Evolutionary conservation across 176 grass and related monocot genomes (phyloP).

Genomic region (Leersia perrieri): DNA sequence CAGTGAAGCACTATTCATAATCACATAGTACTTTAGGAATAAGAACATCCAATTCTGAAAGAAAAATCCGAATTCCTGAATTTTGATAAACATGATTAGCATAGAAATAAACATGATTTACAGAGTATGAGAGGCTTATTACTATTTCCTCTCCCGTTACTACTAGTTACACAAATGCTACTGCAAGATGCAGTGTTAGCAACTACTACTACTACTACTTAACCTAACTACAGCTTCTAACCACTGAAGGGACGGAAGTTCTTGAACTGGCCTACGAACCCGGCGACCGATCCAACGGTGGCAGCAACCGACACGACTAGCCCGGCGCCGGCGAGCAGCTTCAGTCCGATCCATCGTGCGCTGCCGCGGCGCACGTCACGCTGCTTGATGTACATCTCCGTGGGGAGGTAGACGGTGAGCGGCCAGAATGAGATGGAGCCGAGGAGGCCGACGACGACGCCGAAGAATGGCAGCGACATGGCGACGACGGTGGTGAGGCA

Average conservation of each 20-base stretch:
- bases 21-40: background rate
- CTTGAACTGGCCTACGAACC: constrained; percentile 47
- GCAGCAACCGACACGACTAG: constrained; percentile 44
- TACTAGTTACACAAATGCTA: no score
- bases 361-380: constrained; percentile 29
- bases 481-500: constrained; percentile 56
- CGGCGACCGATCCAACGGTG: constrained; percentile 51
- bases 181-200: no score
- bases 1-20: background rate
- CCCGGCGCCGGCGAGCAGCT: constrained; percentile 33
- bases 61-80: no score
- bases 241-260: constrained; percentile 52
- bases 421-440: constrained; percentile 81
- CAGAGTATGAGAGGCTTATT: no score
- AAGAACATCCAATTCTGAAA: no score
- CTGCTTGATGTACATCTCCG: constrained; percentile 78
- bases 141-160: no score
- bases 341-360: constrained; percentile 38
- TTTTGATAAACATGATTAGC: no score
- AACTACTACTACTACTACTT: background rate
- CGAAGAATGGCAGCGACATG: constrained; percentile 78
- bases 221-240: background rate
- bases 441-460: constrained; percentile 58
- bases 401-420: constrained; percentile 68
- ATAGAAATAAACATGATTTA: no score